Evolutionary conservation across 495 filamentous ascomycete genomes (phyloP), one percentile per base, ranked within the genome.

Genomic region (Talaromyces ruber): DNA sequence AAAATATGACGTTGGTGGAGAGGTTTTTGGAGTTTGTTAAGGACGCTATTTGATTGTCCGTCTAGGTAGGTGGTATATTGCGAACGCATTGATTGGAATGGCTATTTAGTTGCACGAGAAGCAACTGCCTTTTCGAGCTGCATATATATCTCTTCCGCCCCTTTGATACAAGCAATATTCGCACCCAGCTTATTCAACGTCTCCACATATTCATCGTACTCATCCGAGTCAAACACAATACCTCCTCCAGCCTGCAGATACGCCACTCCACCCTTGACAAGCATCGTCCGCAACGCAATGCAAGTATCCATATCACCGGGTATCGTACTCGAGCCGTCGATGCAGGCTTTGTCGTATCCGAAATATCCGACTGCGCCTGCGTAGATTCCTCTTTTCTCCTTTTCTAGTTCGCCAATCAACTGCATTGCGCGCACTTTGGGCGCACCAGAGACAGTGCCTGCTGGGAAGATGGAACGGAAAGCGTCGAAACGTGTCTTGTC

Each of bases 351-450:
- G 63, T 76, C 75, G 63, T 73, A 80, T 1, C 76, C 76, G 59
- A 78, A 79, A 74, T 97, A 98, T 1, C 94, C 94, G 5, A 97
- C 92, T 0, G 95, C 94, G n/a, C 94, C 94, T 34, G 93, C 94
- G 70, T 98, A 98, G 21, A 98, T 87, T 2, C 95, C 93, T 26
- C 94, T 81, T 78, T 95, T 96, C 80, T 98, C 94, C 54, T 82
- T 75, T 79, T 98, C 94, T 30, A 98, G 72, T 71, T 97, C 95
- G 18, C 90, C 92, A 65, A 98, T 98, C 37, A 98, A 81, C 75
- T 96, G 89, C 95, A 98, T 98, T 1, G 94, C 94, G 30, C 87
- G 81, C 28, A 98, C 92, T 79, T 98, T 98, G 26, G 94, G 95
- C 18, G 95, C 95, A 11, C 94, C 95, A 29, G 86, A 90, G 2